Evolutionary conservation across 345 rosid genomes (phyloP).

Genomic region (Hibiscus syriacus): DNA sequence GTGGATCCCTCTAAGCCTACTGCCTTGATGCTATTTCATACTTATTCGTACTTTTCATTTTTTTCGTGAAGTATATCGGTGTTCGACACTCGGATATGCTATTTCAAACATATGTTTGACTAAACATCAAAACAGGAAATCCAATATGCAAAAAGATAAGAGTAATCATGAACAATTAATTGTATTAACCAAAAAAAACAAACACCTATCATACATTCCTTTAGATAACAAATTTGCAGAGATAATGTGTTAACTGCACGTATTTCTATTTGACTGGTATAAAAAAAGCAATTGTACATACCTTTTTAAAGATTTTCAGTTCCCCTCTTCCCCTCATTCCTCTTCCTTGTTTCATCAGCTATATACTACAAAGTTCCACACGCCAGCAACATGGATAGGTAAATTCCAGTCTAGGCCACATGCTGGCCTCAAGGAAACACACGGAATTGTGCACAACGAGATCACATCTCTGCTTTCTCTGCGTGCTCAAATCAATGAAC

Average conservation of each 20-base stretch:
- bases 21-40: no score
- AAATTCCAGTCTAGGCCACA: background rate
- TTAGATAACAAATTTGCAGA: background rate
- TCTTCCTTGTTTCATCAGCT: background rate
- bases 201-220: background rate
- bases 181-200: background rate
- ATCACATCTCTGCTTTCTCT: constrained; percentile 1
- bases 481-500: constrained; percentile 4
- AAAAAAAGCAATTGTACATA: constrained; percentile 3
- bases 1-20: no score
- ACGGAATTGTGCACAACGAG: background rate
- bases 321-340: background rate
- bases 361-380: background rate
- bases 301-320: background rate
- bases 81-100: no score
- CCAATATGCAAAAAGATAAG: background rate
- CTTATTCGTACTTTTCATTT: no score
- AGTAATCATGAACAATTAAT: no score
- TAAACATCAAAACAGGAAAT: background rate
- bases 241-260: background rate
- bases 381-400: background rate
- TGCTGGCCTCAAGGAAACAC: background rate
- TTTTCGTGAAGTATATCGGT: no score
- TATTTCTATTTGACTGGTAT: background rate
- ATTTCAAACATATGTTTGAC: no score